Evolutionary conservation across 345 rosid species (phyloP).

Genomic region (Tarenaya hassleriana): DNA sequence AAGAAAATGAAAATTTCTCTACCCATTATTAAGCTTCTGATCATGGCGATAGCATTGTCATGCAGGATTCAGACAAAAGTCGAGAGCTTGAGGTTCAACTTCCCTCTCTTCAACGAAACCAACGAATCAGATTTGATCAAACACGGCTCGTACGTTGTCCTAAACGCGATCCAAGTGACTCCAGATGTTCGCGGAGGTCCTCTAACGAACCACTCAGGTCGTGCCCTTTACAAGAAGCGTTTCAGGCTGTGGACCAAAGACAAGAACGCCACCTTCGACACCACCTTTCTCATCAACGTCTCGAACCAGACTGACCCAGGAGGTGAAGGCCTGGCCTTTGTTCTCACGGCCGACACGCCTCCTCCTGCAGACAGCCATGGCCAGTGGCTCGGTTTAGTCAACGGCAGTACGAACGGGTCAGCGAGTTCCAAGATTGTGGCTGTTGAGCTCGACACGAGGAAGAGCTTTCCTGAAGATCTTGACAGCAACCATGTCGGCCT

Average conservation of each 20-base stretch:
- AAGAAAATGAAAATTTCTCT: conserved; percentile 17
- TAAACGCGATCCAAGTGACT: conserved; percentile 54
- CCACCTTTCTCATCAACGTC: conserved; percentile 55
- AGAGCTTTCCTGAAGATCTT: conserved; percentile 41
- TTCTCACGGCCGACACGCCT: conserved; percentile 29
- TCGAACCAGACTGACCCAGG: conserved; percentile 30
- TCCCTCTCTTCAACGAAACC: conserved; percentile 22
- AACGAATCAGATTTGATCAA: conserved; percentile 1
- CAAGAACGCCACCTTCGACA: conserved; percentile 36
- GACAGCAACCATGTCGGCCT: conserved; percentile 66
- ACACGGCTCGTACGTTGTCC: conserved; percentile 9
- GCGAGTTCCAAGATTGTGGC: conserved; percentile 37
- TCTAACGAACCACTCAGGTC: conserved; percentile 30
- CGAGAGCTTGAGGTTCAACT: conserved; percentile 31
- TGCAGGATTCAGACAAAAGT: conserved; percentile 23
- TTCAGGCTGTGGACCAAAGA: conserved; percentile 41
- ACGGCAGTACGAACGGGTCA: conserved; percentile 26
- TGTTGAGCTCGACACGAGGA: conserved; percentile 62
- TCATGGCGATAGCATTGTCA: conserved; percentile 12
- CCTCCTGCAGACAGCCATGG: conserved; percentile 45
- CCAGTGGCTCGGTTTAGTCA: conserved; percentile 64
- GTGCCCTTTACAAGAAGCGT: conserved; percentile 29
- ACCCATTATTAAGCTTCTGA: conserved; percentile 21
- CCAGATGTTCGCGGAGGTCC: conserved; percentile 30
- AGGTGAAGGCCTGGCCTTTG: conserved; percentile 76